phyloP scores from a whole-genome alignment of 2,329 filamentous ascomycete species.

The Ceratocystis smalleyi region DNA sequence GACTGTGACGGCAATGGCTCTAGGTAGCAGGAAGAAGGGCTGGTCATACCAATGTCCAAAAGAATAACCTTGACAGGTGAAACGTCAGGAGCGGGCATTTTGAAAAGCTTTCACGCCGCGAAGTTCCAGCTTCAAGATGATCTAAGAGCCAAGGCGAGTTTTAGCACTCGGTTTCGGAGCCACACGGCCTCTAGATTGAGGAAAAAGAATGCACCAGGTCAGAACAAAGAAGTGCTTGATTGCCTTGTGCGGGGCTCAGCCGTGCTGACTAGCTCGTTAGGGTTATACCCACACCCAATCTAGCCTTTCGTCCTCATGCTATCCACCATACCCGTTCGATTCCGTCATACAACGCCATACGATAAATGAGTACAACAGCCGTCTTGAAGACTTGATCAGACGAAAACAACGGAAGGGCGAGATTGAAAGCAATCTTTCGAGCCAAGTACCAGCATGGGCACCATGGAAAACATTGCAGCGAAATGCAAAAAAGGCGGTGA shows the following conservation, averaged over 20 bases:
- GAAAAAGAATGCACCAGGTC: not conserved
- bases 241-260: not conserved
- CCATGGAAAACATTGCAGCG: not conserved
- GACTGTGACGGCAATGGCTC: not conserved
- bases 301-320: not conserved
- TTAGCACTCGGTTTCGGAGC: not conserved
- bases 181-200: not conserved
- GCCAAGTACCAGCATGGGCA: not conserved
- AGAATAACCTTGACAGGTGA: slow-evolving; percentile 32
- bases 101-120: not conserved
- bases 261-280: not conserved
- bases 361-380: not conserved
- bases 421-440: too few relatives aligned
- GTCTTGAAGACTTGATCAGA: not conserved
- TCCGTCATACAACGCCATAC: not conserved
- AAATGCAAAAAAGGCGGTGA: slow-evolving; percentile 3
- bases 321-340: not conserved
- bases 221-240: not conserved
- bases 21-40: not conserved
- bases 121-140: not conserved
- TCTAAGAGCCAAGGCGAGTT: too few relatives aligned
- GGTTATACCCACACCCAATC: not conserved
- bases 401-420: not conserved
- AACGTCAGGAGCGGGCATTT: not conserved
- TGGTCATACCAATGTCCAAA: slow-evolving; percentile 42